Evolutionary conservation across 163 green algal genomes (phyloP).

Genomic region (Chlorella variabilis): DNA sequence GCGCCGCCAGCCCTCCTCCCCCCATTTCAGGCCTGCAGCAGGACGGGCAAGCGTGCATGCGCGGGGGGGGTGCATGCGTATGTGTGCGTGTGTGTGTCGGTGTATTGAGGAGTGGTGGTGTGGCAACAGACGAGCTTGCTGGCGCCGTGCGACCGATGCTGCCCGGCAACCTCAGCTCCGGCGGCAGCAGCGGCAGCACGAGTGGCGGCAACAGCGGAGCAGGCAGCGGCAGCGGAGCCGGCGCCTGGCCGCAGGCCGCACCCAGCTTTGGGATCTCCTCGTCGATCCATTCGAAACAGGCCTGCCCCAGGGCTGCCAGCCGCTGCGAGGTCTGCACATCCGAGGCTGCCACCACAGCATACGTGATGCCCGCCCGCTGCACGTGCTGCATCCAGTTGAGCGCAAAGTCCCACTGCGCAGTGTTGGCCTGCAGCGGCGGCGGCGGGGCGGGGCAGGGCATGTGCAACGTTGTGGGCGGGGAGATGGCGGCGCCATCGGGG

Average conservation of each 20-base stretch:
- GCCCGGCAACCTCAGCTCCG: no score
- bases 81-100: no score
- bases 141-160: no score
- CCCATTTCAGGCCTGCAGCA: conserved; percentile 27
- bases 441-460: no score
- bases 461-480: no score
- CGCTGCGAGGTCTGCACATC: neutral
- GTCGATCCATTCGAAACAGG: conserved; percentile 31
- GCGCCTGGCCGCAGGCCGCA: neutral
- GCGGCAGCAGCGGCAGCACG: no score
- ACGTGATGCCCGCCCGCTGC: neutral
- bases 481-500: no score
- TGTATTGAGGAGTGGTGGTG: no score
- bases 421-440: neutral
- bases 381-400: conserved; percentile 32
- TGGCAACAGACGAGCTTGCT: no score
- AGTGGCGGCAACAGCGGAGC: no score
- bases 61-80: no score
- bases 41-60: neutral
- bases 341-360: conserved; percentile 8
- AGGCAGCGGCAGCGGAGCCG: no score
- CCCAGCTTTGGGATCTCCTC: conserved; percentile 2
- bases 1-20: conserved; percentile 30
- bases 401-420: conserved; percentile 22
- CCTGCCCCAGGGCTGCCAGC: conserved; percentile 11